phyloP scores from a whole-genome alignment of 495 filamentous ascomycete species.

The Hypoxylon lenormandii region DNA sequence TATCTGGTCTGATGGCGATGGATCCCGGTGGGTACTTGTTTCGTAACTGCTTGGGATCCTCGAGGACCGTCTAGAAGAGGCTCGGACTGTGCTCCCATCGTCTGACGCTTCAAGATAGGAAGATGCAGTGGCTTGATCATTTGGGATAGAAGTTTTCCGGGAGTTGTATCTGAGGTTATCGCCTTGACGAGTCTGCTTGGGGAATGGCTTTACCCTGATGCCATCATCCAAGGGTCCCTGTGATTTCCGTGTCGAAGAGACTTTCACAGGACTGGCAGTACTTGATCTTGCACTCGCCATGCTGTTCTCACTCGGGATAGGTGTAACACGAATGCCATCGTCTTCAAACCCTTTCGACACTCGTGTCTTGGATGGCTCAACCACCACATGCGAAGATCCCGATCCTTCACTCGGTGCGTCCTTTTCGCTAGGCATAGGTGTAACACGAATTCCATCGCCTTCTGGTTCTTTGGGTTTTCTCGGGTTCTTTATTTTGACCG shows the following conservation, averaged over 20 bases:
- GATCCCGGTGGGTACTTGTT: slow-evolving; percentile 39
- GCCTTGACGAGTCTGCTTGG: slow-evolving; percentile 34
- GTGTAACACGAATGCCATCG: slow-evolving; percentile 55
- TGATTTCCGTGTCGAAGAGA: slow-evolving; percentile 15
- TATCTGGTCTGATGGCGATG: slow-evolving; percentile 64
- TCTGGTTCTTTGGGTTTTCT: slow-evolving; percentile 40
- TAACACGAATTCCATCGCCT: slow-evolving; percentile 54
- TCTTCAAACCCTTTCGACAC: slow-evolving; percentile 43
- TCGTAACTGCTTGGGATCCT: slow-evolving; percentile 40
- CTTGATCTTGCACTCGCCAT: slow-evolving; percentile 38
- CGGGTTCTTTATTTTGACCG: slow-evolving; percentile 17
- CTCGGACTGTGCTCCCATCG: slow-evolving; percentile 48
- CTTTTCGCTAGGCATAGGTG: slow-evolving; percentile 42
- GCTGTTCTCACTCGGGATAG: slow-evolving; percentile 48
- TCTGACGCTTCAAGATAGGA: slow-evolving; percentile 45
- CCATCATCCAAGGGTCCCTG: slow-evolving; percentile 3
- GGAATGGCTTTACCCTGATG: slow-evolving; percentile 55
- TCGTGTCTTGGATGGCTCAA: slow-evolving; percentile 26
- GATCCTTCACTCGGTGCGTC: slow-evolving; percentile 31
- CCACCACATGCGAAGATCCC: slow-evolving; percentile 19
- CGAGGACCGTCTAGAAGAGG: slow-evolving; percentile 51
- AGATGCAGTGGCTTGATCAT: slow-evolving; percentile 50
- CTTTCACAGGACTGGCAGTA: slow-evolving; percentile 10
- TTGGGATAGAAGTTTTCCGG: slow-evolving; percentile 29
- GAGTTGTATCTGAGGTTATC: slow-evolving; percentile 47